Conservation (phyloP, 768 basidiomycete genomes). For the Pulveroboletus sp. region DNA sequence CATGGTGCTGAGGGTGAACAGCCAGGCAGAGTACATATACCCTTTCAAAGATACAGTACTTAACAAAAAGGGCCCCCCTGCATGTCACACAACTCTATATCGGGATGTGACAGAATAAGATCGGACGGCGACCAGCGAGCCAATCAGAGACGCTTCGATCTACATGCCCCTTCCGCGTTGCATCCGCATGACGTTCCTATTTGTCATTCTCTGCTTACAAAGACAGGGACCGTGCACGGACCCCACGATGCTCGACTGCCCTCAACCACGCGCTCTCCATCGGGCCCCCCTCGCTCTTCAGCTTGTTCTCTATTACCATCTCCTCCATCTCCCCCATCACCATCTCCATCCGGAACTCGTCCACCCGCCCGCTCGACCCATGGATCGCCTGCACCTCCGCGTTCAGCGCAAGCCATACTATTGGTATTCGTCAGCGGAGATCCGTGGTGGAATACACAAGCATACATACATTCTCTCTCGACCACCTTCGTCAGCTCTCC, state of each 20-base stretch:
- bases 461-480: constrained; percentile 51
- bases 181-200: constrained; percentile 11
- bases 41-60: background rate
- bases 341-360: constrained; percentile 36
- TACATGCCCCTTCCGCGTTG: constrained; percentile 3
- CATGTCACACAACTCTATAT: constrained; percentile 14
- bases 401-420: constrained; percentile 52
- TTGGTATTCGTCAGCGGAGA: constrained; percentile 19
- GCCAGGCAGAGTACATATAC: too few species aligned
- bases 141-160: constrained; percentile 1
- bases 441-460: too few species aligned
- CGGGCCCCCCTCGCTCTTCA: constrained; percentile 55
- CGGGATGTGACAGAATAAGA: constrained; percentile 17
- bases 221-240: constrained; percentile 28
- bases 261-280: constrained; percentile 51
- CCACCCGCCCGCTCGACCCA: constrained; percentile 20
- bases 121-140: constrained; percentile 5
- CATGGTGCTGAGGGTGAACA: background rate
- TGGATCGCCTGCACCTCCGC: constrained; percentile 52
- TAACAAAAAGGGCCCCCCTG: background rate
- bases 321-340: constrained; percentile 60
- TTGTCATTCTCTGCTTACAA: constrained; percentile 26
- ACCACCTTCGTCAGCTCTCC: constrained; percentile 40
- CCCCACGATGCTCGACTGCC: constrained; percentile 26
- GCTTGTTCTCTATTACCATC: constrained; percentile 58